Base-by-base conservation (phyloP, 2,329 filamentous ascomycete genomes). In the Talaromyces amestolkiae region DNA sequence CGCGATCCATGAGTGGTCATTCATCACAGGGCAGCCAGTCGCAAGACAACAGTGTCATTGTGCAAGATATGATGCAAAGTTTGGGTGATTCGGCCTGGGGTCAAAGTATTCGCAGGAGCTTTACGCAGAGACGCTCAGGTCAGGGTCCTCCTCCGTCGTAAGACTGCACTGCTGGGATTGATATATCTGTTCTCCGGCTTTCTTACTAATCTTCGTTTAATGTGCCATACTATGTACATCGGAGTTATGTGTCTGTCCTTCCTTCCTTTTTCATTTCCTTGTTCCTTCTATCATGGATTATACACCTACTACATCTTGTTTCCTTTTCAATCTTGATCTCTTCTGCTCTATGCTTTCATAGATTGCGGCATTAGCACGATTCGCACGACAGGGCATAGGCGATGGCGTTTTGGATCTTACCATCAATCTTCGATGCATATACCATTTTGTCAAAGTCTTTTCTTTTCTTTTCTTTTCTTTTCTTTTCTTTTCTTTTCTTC, bases 31-130 rank as follows among this genome's bases (percentile, higher is more conserved):
- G 62, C 13, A 62, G 78, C 77, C 71, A 86, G 83, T 73, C 86
- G 70, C 81, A 89, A 51, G 85, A 88, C 27, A 87, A 85, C 63
- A 93, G 84, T 5, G 89, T 93, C 65, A 92, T 87, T 72, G 88
- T 89, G 59, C 86, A 89, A 58, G 90, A 93, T 72, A 91, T 96
- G 70, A 87, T 93, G 76, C 88, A 93, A 70, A 91, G 95, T 74
- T 84, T 98, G 63, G 92, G 95, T 72, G 91, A 94, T 73, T 95
- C 92, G 19, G 89, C 91, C 17, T 98, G 94, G 94, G 91, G 94
- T 61, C 92, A 96, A 79, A 96, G 91, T 81, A 93, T 97, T 69
- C 85, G 93, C 69, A 86, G 92, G 68, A 96, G 92, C 79, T 92
- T 95, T 71, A 97, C 93, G 62, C 85, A 83, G 72, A 83, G 83